Evolutionary conservation across 805 yeast species (phyloP), one percentile per base, ranked within the genome.

Genomic region (Nakazawaea ambrosiae): DNA sequence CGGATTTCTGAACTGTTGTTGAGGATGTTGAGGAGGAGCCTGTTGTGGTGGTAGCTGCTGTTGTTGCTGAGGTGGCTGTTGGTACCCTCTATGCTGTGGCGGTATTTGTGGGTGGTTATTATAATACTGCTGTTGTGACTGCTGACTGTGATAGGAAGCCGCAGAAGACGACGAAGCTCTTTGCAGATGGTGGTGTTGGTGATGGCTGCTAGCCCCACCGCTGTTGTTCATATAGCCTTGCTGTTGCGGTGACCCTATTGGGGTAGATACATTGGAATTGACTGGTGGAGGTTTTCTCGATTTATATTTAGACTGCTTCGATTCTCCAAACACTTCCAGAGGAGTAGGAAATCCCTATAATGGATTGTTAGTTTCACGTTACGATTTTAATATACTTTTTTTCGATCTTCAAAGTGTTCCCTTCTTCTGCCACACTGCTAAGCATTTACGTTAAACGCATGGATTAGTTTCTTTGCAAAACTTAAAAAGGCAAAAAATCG

Each of bases 301-400:
- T 28, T 46, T 49, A 17, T 40, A 48, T 17, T 27, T 32, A 16
- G 43, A 45, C 12, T 43, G 37, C 42, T 29, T 54, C 53, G 51
- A 44, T 17, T 34, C 38, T n/a, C 38, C 36, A 39, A 34, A 40
- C 14, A 31, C 39, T 23, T 36, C 39, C 36, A 36, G 37, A 18
- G 43, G 43, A 4, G 43, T 39, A 20, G 38, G 39, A 32, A 34
- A 38, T 15, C 39, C 34, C 39, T 36, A 20, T 11, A 4, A 5
- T 10, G 24, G 27, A 19, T 23, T 17, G 37, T 33, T 38, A 31
- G 33, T n/a, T n/a, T n/a, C n/a, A n/a, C n/a, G n/a, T n/a, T n/a
- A n/a, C n/a, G n/a, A n/a, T n/a, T n/a, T n/a, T n/a, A n/a, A n/a
- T n/a, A n/a, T n/a, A n/a, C n/a, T n/a, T n/a, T n/a, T n/a, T n/a